These are phyloP conservation scores for Trichoderma virens DNA, from an alignment of 495 filamentous ascomycete species.

Conservation along the genomic window DNA sequence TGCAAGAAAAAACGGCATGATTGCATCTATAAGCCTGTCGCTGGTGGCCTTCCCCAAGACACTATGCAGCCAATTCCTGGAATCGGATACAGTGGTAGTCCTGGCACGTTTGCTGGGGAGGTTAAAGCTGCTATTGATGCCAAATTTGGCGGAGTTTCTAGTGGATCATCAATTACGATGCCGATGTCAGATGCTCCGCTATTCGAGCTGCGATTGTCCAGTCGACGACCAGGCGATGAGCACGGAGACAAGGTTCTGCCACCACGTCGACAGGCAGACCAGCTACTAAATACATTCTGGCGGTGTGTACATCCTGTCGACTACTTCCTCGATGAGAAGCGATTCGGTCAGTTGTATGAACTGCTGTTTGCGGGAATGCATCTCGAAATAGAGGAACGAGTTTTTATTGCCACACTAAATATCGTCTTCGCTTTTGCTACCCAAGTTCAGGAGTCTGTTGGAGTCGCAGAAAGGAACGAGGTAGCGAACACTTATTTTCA, in stretches of 20 bases:
- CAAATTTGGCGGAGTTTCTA: not conserved
- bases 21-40: not conserved
- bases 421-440: not conserved
- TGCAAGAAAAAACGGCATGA: not conserved
- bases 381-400: not conserved
- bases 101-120: not conserved
- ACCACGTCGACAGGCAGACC: conserved; percentile 1
- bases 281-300: not conserved
- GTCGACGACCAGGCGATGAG: not conserved
- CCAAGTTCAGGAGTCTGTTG: not conserved
- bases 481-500: conserved; percentile 18
- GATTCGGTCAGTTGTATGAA: not conserved
- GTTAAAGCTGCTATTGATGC: not conserved
- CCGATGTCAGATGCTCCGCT: not conserved
- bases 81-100: not conserved
- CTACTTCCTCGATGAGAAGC: not conserved
- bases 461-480: not conserved
- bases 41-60: no score
- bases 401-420: not conserved
- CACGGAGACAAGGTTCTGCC: not conserved
- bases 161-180: not conserved
- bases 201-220: not conserved
- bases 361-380: not conserved
- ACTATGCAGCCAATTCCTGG: not conserved
- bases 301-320: not conserved